Evolutionary conservation across 1,139 yeast genomes (phyloP), one percentile per base, ranked within the genome.

Genomic region (Cylindricascospora bacillispora): DNA sequence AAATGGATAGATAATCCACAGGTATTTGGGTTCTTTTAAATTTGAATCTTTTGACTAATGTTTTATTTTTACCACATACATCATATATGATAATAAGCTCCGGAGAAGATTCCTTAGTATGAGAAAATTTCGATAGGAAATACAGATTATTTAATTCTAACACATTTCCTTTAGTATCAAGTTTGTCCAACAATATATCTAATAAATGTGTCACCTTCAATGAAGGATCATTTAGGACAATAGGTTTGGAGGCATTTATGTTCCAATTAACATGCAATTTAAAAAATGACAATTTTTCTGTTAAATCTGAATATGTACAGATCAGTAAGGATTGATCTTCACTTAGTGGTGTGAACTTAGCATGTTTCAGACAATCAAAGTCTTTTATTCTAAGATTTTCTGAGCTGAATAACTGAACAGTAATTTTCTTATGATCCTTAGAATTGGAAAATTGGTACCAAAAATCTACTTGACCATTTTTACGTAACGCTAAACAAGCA

Each of bases 381-480:
- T 50, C 56, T 25, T 47, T 49, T 10, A 32, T 32, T 13, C 45
- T 38, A 7, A 10, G 9, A 22, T 44, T 41, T 13, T 41, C 43
- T 6, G 39, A 26, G 21, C 38, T 36, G 23, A 41, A 35, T 9
- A 53, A 27, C 23, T 52, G 56, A 18, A 51, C 29, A 2, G 54
- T 47, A 2, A 52, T 47, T 31, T 54, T 54, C 30, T 52, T 54
- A 31, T 51, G 55, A 29, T 52, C 56, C 28, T 52, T 52, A 2
- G 58, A 52, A 32, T 54, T 54, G 6, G 57, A 54, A 28, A 54
- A 50, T 33, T 54, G 57, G 29, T 52, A 54, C 58, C 58, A 54
- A 27, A 54, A 49, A 31, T 50, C 56, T 18, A 52, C 36, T 28
- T 52, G 54, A 14, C 57, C 57, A 32, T 52, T 52, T 27, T 42